Conservation (phyloP, 1,139 yeast species). For the Candida mesenterica region DNA sequence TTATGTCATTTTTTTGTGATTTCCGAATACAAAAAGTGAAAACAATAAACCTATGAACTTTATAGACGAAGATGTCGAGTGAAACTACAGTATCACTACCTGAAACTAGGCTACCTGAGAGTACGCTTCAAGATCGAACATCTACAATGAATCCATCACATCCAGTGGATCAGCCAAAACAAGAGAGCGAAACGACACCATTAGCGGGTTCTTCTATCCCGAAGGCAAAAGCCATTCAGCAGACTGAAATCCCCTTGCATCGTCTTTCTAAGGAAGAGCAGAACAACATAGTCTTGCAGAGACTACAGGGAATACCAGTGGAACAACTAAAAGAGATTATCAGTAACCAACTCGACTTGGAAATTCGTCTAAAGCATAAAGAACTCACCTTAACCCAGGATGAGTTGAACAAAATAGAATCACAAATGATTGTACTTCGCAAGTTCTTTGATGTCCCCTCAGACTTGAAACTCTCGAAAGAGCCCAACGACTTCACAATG, state of each 20-base stretch:
- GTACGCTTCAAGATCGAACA: neutral
- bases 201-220: neutral
- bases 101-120: neutral
- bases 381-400: slow-evolving; percentile 58
- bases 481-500: slow-evolving; percentile 51
- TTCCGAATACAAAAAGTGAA: no score
- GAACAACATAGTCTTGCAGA: slow-evolving; percentile 15
- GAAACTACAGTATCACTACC: neutral
- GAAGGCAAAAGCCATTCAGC: no score
- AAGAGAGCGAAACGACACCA: no score
- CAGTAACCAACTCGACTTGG: slow-evolving; percentile 61
- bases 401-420: slow-evolving; percentile 64
- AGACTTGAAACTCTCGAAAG: slow-evolving; percentile 33
- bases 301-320: slow-evolving; percentile 35
- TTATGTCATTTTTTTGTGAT: no score
- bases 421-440: slow-evolving; percentile 54
- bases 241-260: no score
- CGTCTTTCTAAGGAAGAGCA: slow-evolving; percentile 2
- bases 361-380: slow-evolving; percentile 66
- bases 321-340: slow-evolving; percentile 39
- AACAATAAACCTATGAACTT: no score
- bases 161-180: neutral
- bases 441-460: slow-evolving; percentile 52
- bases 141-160: neutral
- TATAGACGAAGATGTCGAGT: neutral